Conservation (phyloP, 805 yeast genomes). For the Candida sonorensis region DNA sequence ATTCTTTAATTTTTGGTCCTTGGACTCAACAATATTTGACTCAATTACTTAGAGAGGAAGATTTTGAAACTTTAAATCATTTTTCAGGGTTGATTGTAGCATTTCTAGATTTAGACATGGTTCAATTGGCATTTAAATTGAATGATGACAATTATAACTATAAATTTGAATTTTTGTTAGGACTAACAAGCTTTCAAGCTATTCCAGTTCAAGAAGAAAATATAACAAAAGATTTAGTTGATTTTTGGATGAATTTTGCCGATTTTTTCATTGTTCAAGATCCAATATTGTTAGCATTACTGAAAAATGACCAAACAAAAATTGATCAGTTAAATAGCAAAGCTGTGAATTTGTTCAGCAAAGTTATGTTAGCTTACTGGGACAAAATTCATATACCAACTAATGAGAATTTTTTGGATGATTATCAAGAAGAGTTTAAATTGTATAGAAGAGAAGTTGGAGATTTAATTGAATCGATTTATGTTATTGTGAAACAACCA, state of each 20-base stretch:
- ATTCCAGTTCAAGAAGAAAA: conserved; percentile 53
- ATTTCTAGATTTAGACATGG: conserved; percentile 40
- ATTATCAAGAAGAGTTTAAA: conserved; percentile 47
- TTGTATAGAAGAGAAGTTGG: conserved; percentile 67
- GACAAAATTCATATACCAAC: conserved; percentile 47
- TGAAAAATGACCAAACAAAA: conserved; percentile 29
- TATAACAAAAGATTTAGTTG: conserved; percentile 46
- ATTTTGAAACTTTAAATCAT: conserved; percentile 31
- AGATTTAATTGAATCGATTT: conserved; percentile 69
- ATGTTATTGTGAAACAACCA: conserved; percentile 53
- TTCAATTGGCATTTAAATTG: conserved; percentile 35
- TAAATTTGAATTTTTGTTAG: conserved; percentile 42
- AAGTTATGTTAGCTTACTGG: conserved; percentile 62
- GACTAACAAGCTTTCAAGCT: conserved; percentile 51
- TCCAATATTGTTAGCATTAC: conserved; percentile 26
- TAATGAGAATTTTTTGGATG: conserved; percentile 26
- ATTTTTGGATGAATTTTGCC: conserved; percentile 64
- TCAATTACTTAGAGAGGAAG: conserved; percentile 23
- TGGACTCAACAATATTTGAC: conserved; percentile 40
- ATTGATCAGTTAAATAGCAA: conserved; percentile 24
- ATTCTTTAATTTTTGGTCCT: conserved; percentile 32
- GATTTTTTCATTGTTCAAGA: conserved; percentile 49
- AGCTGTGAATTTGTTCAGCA: conserved; percentile 35
- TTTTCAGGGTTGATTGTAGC: conserved; percentile 41
- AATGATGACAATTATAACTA: conserved; percentile 28